Percentiles rank a stretch among this genome's conserved stretches.
These are phyloP conservation scores for Calophaca sinica DNA, from an alignment of 306 rosid genomes.

Conservation along the genomic window DNA sequence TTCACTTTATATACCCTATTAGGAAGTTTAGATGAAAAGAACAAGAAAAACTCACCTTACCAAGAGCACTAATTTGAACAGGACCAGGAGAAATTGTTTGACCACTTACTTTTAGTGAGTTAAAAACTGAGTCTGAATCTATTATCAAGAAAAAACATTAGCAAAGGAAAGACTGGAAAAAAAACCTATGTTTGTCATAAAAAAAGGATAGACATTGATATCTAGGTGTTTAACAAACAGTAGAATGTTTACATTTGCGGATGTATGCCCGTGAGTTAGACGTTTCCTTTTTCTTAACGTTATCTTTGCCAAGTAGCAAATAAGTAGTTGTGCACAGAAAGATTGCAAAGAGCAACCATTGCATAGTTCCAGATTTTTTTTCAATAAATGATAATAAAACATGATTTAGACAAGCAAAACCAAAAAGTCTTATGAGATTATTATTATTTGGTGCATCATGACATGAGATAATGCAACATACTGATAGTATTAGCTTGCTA, in stretches of 20 bases:
- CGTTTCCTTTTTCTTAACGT: conserved; percentile 3
- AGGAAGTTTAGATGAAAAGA: conserved; percentile 40
- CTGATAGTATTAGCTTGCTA: conserved; percentile 11
- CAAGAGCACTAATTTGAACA: conserved; percentile 45
- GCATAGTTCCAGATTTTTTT: conserved; percentile 11
- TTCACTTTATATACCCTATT: conserved; percentile 25
- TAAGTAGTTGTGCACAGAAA: background rate
- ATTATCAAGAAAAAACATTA: conserved; percentile 49
- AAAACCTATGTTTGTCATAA: conserved; percentile 17
- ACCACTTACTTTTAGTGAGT: conserved; percentile 51
- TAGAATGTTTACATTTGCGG: background rate
- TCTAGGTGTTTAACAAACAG: conserved; percentile 19
- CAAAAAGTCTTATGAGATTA: conserved; percentile 24
- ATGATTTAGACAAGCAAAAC: conserved; percentile 18
- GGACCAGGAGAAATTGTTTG: conserved; percentile 53
- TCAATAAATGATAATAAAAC: conserved; percentile 19
- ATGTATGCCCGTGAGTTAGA: background rate
- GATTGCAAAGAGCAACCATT: background rate
- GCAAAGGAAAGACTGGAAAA: conserved; percentile 28
- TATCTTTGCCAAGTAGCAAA: conserved; percentile 22
- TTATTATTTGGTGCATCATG: conserved; percentile 19
- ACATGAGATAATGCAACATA: conserved; percentile 5
- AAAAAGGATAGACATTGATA: conserved; percentile 10
- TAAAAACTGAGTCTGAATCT: conserved; percentile 55
- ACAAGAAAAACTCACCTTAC: conserved; percentile 55